Conservation (phyloP, 2,329 filamentous ascomycete genomes). For the Stachybotrys elegans region DNA sequence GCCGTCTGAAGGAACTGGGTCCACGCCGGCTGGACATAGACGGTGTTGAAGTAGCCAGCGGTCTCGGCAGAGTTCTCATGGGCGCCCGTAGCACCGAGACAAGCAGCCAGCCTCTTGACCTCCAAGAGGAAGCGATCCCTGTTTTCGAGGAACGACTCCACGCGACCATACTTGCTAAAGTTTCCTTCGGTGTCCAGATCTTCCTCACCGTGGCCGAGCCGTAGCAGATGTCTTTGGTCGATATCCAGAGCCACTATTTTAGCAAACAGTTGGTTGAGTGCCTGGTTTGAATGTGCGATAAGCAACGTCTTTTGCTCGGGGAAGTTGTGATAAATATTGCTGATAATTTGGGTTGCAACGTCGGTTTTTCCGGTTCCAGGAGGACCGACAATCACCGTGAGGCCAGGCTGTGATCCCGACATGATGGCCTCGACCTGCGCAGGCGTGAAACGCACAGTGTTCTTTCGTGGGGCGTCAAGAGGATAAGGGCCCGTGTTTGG, state of each 20-base stretch:
- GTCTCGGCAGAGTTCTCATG: constrained; percentile 96
- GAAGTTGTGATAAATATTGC: constrained; percentile 98
- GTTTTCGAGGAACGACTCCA: constrained; percentile 92
- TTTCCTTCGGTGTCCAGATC: constrained; percentile 80
- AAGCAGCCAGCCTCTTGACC: constrained; percentile 79
- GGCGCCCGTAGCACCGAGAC: constrained; percentile 83
- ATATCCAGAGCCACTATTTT: constrained; percentile 97
- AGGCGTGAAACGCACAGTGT: constrained; percentile 82
- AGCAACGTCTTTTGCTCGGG: constrained; percentile 86
- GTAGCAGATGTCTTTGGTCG: constrained; percentile 86
- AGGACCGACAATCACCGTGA: constrained; percentile 90
- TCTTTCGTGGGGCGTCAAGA: constrained; percentile 74
- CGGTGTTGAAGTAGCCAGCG: constrained; percentile 90
- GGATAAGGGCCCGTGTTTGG: constrained; percentile 87
- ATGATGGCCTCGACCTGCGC: constrained; percentile 88
- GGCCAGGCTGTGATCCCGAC: constrained; percentile 87
- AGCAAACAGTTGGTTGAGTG: constrained; percentile 93
- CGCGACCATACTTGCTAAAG: constrained; percentile 90
- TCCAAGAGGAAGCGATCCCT: constrained; percentile 72
- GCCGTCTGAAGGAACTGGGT: constrained; percentile 65
- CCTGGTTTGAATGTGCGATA: constrained; percentile 96
- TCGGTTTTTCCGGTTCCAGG: constrained; percentile 99
- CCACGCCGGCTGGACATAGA: constrained; percentile 88
- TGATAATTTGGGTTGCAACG: constrained; percentile 97
- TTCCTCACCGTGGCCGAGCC: constrained; percentile 92